These are phyloP conservation scores for Platanus orientalis DNA, from an alignment of 164 flowering plant species.

Conservation along the genomic window DNA sequence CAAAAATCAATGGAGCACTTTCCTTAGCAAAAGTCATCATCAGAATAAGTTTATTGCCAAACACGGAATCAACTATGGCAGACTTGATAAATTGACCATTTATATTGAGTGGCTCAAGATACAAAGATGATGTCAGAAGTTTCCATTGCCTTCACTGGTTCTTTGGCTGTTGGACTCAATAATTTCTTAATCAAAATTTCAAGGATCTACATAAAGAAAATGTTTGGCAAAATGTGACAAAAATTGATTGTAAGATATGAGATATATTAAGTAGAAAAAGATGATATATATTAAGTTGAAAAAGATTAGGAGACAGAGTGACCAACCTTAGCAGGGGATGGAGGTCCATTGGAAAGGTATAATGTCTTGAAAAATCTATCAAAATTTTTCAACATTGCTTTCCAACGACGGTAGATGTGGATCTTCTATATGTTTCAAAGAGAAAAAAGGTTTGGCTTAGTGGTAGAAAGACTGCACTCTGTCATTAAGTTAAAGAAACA, in stretches of 20 bases:
- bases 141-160: conserved; percentile 56
- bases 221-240: conserved; percentile 19
- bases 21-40: too few species aligned
- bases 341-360: conserved; percentile 83
- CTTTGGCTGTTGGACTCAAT: conserved; percentile 46
- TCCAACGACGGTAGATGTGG: conserved; percentile 43
- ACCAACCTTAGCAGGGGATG: conserved; percentile 85
- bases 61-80: too few species aligned
- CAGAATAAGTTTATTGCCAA: too few species aligned
- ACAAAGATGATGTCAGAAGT: conserved; percentile 67
- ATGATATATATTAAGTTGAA: conserved; percentile 5
- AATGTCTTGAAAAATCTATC: conserved; percentile 86
- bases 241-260: neutral
- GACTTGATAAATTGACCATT: too few species aligned
- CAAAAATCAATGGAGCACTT: too few species aligned
- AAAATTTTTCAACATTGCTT: conserved; percentile 76
- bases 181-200: conserved; percentile 60
- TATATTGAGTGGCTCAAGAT: conserved; percentile 89
- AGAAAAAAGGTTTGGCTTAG: conserved; percentile 10
- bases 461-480: conserved; percentile 22
- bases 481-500: conserved; percentile 50
- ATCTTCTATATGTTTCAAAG: conserved; percentile 30
- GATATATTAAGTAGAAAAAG: too few species aligned
- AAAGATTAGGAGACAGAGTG: conserved; percentile 3
- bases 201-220: conserved; percentile 50